Conservation (phyloP, 257 asterid species). For the Lantana camara region DNA sequence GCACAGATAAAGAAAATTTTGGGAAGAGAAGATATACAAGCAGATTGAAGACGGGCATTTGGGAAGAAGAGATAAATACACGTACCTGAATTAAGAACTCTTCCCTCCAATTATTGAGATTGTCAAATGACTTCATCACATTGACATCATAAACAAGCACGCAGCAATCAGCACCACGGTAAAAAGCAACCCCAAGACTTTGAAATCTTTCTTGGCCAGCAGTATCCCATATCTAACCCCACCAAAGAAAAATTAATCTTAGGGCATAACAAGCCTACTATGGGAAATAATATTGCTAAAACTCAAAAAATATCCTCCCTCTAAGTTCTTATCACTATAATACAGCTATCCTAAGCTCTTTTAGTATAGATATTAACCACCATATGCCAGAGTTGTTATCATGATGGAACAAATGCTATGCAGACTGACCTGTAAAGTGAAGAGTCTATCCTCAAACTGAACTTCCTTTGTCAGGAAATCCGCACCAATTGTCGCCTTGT, state of each 20-base stretch:
- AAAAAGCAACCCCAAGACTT: slow-evolving; percentile 99
- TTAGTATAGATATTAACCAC: neutral
- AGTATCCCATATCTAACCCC: slow-evolving; percentile 90
- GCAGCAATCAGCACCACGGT: slow-evolving; percentile 99
- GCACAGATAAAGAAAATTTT: neutral
- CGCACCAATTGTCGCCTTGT: slow-evolving; percentile 98
- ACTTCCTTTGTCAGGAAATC: slow-evolving; percentile 99
- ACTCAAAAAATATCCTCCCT: neutral
- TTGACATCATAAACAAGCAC: slow-evolving; percentile 97
- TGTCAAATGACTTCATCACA: slow-evolving; percentile 93
- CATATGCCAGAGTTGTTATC: slow-evolving; percentile 4
- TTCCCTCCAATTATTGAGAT: slow-evolving; percentile 96
- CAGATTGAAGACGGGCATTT: neutral
- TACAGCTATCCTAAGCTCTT: neutral
- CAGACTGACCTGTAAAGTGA: slow-evolving; percentile 83
- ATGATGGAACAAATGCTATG: slow-evolving; percentile 2
- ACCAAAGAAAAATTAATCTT: neutral
- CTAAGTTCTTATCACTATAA: neutral
- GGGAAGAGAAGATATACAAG: neutral
- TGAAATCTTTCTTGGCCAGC: slow-evolving; percentile 99
- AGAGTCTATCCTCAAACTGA: slow-evolving; percentile 93
- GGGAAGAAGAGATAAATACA: neutral
- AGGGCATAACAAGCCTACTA: slow-evolving; percentile 22
- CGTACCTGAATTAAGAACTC: slow-evolving; percentile 95
- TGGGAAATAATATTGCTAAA: no score